Evolutionary conservation across 441 rosid species (phyloP), one percentile per base, ranked within the genome.

Genomic region (Gossypium schwendimanii): DNA sequence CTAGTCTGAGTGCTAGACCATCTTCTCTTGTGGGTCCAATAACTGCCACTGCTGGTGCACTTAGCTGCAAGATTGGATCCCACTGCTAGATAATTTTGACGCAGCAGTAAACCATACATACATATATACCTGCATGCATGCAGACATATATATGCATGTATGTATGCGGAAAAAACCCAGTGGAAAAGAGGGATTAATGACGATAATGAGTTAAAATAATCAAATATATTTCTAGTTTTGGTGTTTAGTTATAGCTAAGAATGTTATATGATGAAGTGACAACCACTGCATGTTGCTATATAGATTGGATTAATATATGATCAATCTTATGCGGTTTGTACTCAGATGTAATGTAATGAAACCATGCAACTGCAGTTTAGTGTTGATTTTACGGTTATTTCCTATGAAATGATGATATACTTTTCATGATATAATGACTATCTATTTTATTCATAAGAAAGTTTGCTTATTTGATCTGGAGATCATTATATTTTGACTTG

Each of bases 1-100:
- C 90, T 0, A 88, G 92, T 62, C 78, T 86, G 12, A 85, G 84
- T 63, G 91, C 91, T 23, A 83, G 88, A 69, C 83, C 91, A 65
- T 78, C 89, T 17, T 63, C 87, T 0, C 72, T 78, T 44, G 90
- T 88, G 26, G 86, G 83, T 63, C 9, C 87, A 49, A 84, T 88
- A 17, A 88, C 92, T 0, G 71, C 75, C 3, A 72, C 76, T 0
- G 86, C 92, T 1, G 92, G 92, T 2, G 81, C 87, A 41, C 84
- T 88, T 20, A 78, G 39, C 71, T 88, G 92, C 71, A 82, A 77
- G 10, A 76, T 61, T 31, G 83, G 83, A 49, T 80, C 82, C 57
- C 83, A 21, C 2, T 85, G 86, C 73, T 85, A 64, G 73, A 6
- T 47, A 12, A 49, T 71, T 57, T 57, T 68, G 17, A 18, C 60